phyloP scores from a whole-genome alignment of 169 alveolate species.

The Besnoitia besnoiti region DNA sequence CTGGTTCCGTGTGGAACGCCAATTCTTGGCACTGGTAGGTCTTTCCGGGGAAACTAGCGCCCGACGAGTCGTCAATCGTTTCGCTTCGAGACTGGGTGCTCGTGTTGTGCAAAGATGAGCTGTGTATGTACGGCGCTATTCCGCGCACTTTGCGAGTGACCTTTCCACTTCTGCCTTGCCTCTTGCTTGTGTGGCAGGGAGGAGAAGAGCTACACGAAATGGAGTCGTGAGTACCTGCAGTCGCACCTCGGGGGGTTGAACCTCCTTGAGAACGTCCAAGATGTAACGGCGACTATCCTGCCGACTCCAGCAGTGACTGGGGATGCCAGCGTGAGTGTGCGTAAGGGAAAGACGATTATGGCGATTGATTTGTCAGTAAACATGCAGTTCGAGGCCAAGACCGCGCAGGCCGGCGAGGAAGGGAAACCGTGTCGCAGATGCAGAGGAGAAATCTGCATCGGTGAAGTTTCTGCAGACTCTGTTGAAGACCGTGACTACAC shows the following conservation, averaged over 20 bases:
- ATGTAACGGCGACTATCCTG: neutral
- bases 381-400: conserved; percentile 6
- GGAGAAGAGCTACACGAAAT: conserved; percentile 21
- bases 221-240: conserved; percentile 33
- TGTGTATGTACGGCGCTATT: too few species aligned
- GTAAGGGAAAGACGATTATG: neutral
- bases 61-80: too few species aligned
- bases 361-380: neutral
- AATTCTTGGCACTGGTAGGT: conserved; percentile 28
- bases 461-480: neutral
- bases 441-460: neutral
- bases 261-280: neutral
- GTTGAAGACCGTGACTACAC: conserved; percentile 15
- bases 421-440: neutral
- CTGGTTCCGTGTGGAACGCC: conserved; percentile 12
- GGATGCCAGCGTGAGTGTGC: conserved; percentile 26
- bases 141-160: too few species aligned
- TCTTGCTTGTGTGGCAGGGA: neutral
- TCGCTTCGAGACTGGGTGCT: too few species aligned
- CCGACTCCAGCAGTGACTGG: neutral
- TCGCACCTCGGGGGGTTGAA: neutral
- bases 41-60: too few species aligned
- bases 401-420: neutral
- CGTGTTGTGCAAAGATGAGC: too few species aligned
- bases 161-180: neutral